phyloP scores from a whole-genome alignment of 1,139 yeast genomes.

The Candida labiduridarum region DNA sequence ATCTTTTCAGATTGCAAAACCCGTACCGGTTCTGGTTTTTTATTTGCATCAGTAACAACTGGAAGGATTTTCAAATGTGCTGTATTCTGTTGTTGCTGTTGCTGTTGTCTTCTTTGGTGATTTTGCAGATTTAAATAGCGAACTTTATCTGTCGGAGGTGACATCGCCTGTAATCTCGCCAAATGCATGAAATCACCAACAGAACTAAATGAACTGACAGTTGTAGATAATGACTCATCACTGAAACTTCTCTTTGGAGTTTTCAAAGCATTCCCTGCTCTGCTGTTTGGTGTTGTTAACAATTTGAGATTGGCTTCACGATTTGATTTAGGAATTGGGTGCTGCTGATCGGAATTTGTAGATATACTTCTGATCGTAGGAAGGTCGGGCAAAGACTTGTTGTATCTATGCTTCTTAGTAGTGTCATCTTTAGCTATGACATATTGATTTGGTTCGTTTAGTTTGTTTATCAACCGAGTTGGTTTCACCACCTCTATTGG shows the following conservation, averaged over 20 bases:
- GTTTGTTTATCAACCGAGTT: not conserved
- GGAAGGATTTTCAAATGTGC: constrained; percentile 2
- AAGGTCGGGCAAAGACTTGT: constrained; percentile 9
- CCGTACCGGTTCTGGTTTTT: not conserved
- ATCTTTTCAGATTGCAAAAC: not conserved
- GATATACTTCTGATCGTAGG: constrained; percentile 5
- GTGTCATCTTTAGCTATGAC: not conserved
- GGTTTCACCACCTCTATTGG: not conserved
- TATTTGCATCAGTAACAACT: not conserved
- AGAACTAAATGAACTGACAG: constrained; percentile 42
- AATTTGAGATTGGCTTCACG: constrained; percentile 6
- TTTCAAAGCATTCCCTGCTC: constrained; percentile 13
- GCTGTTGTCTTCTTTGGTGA: constrained; percentile 10
- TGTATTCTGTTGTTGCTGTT: not conserved
- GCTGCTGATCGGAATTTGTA: not conserved
- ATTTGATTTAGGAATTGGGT: constrained; percentile 9
- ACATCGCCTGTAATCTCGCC: constrained; percentile 7
- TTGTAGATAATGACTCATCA: constrained; percentile 42
- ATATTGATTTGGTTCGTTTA: not conserved
- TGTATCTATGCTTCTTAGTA: not conserved
- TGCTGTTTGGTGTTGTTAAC: constrained; percentile 6
- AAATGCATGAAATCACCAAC: constrained; percentile 35
- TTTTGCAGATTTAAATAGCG: not conserved
- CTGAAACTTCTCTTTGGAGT: constrained; percentile 38
- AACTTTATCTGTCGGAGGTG: constrained; percentile 9